Conservation (phyloP, 257 asterid species). For the Fraxinus anomala region DNA sequence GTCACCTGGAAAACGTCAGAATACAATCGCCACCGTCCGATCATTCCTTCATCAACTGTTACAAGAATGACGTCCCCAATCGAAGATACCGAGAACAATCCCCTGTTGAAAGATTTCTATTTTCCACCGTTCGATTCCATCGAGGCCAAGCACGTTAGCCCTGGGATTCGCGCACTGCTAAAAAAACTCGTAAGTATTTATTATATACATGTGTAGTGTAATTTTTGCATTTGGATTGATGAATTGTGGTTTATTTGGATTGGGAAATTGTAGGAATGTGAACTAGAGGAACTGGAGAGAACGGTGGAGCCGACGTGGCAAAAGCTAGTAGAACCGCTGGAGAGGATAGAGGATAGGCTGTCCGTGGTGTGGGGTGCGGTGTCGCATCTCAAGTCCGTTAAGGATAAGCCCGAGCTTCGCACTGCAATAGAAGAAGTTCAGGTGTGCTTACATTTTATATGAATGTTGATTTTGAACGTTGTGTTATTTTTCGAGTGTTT, state of each 20-base stretch:
- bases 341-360: slow-evolving; percentile 70
- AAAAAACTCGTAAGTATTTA: slow-evolving; percentile 55
- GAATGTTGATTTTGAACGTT: neutral
- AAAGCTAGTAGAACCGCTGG: slow-evolving; percentile 96
- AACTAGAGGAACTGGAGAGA: slow-evolving; percentile 78
- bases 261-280: slow-evolving; percentile 56
- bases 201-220: neutral
- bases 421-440: slow-evolving; percentile 97
- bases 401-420: slow-evolving; percentile 85
- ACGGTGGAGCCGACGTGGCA: slow-evolving; percentile 95
- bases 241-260: slow-evolving; percentile 23
- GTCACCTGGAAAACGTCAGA: slow-evolving; percentile 22
- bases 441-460: slow-evolving; percentile 42
- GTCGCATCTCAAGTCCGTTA: slow-evolving; percentile 89
- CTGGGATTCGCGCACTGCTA: slow-evolving; percentile 82
- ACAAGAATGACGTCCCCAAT: slow-evolving; percentile 26
- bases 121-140: slow-evolving; percentile 88
- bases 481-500: neutral
- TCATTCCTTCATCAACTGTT: slow-evolving; percentile 41
- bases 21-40: slow-evolving; percentile 36
- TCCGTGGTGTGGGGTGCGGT: slow-evolving; percentile 91
- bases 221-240: neutral
- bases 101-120: slow-evolving; percentile 70
- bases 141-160: slow-evolving; percentile 80
- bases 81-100: slow-evolving; percentile 51